Percentiles rank a stretch among this genome's conserved stretches.
Conservation (phyloP, 768 basidiomycete species). For the Leccinellum luteum region DNA sequence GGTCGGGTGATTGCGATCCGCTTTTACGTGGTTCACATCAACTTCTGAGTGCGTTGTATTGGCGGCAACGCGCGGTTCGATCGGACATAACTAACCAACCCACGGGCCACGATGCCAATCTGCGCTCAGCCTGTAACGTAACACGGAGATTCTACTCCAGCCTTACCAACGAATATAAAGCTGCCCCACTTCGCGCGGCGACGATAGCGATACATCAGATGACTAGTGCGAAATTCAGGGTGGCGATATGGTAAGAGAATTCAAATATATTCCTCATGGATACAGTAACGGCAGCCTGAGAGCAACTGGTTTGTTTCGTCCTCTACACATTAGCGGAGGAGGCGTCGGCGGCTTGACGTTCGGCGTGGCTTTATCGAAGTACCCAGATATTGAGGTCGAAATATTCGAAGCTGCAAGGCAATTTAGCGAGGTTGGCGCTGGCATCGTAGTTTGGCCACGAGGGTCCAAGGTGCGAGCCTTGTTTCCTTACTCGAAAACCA, state of each 20-base stretch:
- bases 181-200: no score
- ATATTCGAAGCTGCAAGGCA: slow-evolving; percentile 54
- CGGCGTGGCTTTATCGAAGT: slow-evolving; percentile 10
- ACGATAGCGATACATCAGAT: no score
- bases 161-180: no score
- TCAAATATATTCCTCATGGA: no score
- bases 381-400: slow-evolving; percentile 53
- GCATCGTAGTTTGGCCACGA: slow-evolving; percentile 47
- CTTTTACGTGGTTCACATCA: background rate
- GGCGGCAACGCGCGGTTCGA: background rate
- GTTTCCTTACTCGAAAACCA: background rate
- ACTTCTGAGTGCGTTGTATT: background rate
- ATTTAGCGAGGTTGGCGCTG: slow-evolving; percentile 56
- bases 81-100: background rate
- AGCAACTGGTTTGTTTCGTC: no score
- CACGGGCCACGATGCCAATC: background rate
- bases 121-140: background rate
- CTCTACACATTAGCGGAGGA: no score
- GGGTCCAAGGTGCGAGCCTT: slow-evolving; percentile 23
- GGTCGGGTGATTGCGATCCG: background rate
- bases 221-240: no score
- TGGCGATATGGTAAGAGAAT: no score
- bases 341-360: no score
- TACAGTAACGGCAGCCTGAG: no score
- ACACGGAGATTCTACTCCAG: no score